These are phyloP conservation scores for Liquidambar formosana DNA, from an alignment of 164 flowering plant genomes.

Conservation along the genomic window DNA sequence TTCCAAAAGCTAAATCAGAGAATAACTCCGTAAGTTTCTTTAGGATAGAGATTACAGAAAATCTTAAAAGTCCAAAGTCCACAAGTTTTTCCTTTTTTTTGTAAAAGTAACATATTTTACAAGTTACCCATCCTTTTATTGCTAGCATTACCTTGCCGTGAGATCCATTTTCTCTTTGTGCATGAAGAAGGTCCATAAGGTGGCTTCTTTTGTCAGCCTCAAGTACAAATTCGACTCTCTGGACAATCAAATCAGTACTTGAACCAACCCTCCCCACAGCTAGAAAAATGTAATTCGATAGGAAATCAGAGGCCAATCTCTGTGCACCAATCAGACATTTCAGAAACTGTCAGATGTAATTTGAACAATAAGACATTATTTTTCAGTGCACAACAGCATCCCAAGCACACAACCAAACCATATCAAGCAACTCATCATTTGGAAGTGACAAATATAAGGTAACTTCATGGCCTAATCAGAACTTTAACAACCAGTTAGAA, in stretches of 20 bases:
- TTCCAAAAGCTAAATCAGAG: background rate
- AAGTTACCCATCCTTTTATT: no score
- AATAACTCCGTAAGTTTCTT: no score
- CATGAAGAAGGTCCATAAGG: conserved; percentile 16
- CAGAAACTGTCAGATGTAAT: background rate
- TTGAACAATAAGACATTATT: background rate
- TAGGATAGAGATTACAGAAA: no score
- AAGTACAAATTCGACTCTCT: conserved; percentile 17
- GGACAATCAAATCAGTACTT: conserved; percentile 18
- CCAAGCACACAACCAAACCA: background rate
- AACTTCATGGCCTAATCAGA: background rate
- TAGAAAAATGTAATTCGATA: conserved; percentile 8
- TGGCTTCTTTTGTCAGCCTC: conserved; percentile 14
- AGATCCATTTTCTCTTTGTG: conserved; percentile 1
- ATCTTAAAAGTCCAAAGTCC: no score
- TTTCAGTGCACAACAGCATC: background rate
- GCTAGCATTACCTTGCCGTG: no score
- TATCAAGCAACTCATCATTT: background rate
- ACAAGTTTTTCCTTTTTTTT: no score
- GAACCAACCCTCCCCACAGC: conserved; percentile 20
- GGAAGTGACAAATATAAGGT: background rate
- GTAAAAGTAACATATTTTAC: no score
- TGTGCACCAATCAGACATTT: background rate
- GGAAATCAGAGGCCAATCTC: conserved; percentile 16
- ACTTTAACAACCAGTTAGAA: background rate